Evolutionary conservation across 2,329 filamentous ascomycete species (phyloP).

Genomic region (Pyrenophora tritici-repentis): DNA sequence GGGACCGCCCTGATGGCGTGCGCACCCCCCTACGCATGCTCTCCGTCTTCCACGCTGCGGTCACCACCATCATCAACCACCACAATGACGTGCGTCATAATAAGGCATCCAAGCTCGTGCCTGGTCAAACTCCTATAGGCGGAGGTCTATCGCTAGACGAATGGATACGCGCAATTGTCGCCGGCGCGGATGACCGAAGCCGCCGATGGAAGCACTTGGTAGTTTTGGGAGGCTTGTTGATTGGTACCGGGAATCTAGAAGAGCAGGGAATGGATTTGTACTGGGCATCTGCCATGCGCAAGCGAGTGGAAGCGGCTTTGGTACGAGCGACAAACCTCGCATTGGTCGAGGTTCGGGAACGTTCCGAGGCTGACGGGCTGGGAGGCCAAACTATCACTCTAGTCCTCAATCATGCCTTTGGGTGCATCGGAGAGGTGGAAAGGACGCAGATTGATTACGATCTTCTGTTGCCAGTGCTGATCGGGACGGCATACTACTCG

Average conservation of each 20-base stretch:
- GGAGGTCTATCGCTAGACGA: conserved; percentile 59
- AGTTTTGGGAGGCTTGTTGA: conserved; percentile 76
- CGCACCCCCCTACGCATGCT: conserved; percentile 68
- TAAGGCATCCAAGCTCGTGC: conserved; percentile 32
- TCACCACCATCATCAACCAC: conserved; percentile 59
- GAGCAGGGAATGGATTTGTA: conserved; percentile 60
- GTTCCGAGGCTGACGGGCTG: conserved; percentile 57
- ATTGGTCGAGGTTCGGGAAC: conserved; percentile 60
- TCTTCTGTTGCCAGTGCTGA: conserved; percentile 68
- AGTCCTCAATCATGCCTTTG: conserved; percentile 77
- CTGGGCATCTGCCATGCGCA: conserved; percentile 65
- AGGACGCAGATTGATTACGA: conserved; percentile 68
- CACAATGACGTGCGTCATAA: conserved; percentile 44
- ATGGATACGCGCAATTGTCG: conserved; percentile 64
- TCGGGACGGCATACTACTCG: conserved; percentile 70
- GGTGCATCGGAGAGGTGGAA: conserved; percentile 67
- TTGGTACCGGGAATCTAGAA: conserved; percentile 65
- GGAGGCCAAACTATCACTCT: conserved; percentile 62
- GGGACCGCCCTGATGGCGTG: conserved; percentile 66
- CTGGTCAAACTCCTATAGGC: conserved; percentile 39
- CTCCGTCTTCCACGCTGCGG: conserved; percentile 73
- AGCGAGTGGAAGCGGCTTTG: conserved; percentile 72
- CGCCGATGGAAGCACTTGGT: conserved; percentile 82
- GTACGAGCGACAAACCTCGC: conserved; percentile 78
- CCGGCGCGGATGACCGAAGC: conserved; percentile 64